phyloP scores from a whole-genome alignment of 805 yeast genomes.

The Lachancea cidri region DNA sequence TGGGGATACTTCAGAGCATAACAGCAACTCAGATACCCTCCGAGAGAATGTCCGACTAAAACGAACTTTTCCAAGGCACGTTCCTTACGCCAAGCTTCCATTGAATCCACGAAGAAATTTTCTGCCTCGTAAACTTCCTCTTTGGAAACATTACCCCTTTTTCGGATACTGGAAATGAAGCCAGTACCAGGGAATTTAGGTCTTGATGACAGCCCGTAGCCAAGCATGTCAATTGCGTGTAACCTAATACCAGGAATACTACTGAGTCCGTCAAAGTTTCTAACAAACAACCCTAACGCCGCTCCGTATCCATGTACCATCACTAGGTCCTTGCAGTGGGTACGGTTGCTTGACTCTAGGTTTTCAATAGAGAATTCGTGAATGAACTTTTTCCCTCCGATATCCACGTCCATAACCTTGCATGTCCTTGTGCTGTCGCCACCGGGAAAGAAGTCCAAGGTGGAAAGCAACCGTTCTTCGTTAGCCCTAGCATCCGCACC shows the following conservation, averaged over 20 bases:
- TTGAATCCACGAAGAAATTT: conserved; percentile 38
- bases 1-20: conserved; percentile 54
- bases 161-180: conserved; percentile 52
- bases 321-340: conserved; percentile 53
- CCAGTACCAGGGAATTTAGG: conserved; percentile 61
- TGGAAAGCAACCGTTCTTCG: conserved; percentile 49
- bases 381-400: conserved; percentile 47
- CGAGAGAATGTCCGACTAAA: conserved; percentile 65
- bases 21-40: conserved; percentile 60
- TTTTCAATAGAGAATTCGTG: conserved; percentile 69
- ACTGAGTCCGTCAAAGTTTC: conserved; percentile 53
- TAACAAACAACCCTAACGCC: conserved; percentile 77
- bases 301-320: conserved; percentile 95
- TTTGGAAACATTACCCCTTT: conserved; percentile 32
- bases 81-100: conserved; percentile 54
- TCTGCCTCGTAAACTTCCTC: conserved; percentile 32
- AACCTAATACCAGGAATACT: conserved; percentile 55
- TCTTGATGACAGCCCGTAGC: conserved; percentile 86
- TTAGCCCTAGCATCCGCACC: conserved; percentile 33
- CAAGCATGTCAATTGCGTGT: conserved; percentile 83
- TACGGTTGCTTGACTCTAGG: conserved; percentile 65
- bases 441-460: conserved; percentile 55
- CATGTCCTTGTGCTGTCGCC: conserved; percentile 45
- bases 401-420: conserved; percentile 47
- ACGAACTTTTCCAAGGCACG: conserved; percentile 47